Base-by-base conservation (phyloP, 352 stramenopile genomes). In the Phytophthora pinifolia region DNA sequence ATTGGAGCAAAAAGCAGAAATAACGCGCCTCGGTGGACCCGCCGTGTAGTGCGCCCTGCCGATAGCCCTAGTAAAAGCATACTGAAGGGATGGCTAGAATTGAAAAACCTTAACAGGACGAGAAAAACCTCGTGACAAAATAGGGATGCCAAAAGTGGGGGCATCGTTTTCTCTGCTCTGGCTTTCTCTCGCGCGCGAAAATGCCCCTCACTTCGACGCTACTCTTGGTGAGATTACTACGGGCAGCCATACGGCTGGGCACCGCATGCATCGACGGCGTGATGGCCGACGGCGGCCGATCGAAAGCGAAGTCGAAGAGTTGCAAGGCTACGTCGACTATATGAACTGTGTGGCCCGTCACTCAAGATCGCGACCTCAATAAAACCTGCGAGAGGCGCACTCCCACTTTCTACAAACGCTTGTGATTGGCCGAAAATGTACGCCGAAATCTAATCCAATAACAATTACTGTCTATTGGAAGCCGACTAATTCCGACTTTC, bases 1-100 rank as follows among this genome's bases (percentile, higher is more conserved):
- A 46, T 54, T 54, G 46, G 30, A 35, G 47, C 22, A 48, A 65
- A 71, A 74, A 72, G 49, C 57, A 62, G 69, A 71, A 74, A 72
- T 74, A 71, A 71, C 58, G 47, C 57, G 42, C 36, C 14, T n/a
- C 36, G 30, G 48, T 41, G 35, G 35, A 9, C 10, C 5, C 14
- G 35, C 7, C 7, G 2, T 27, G 22, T 27, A 4, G 22, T 27
- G 20, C 2, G 22, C 22, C 22, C 22, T 27, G 45, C 30, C 41
- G 30, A 52, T 43, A 22, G 10, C 27, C 55, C 34, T 12, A 51
- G 48, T 65, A 37, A 70, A 62, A 62, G 48, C 45, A 59, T 61
- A 65, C 54, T 69, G 48, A 43, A 61, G 22, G 22, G 22, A 27
- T 27, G 22, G 22, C 22, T 27, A 27, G 29, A 43, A 39, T 29